A percentile compares a stretch with the other conserved stretches of the same genome.
phyloP scores from a whole-genome alignment of 176 grass and related monocot genomes.

The Eremochloa ophiuroides region DNA sequence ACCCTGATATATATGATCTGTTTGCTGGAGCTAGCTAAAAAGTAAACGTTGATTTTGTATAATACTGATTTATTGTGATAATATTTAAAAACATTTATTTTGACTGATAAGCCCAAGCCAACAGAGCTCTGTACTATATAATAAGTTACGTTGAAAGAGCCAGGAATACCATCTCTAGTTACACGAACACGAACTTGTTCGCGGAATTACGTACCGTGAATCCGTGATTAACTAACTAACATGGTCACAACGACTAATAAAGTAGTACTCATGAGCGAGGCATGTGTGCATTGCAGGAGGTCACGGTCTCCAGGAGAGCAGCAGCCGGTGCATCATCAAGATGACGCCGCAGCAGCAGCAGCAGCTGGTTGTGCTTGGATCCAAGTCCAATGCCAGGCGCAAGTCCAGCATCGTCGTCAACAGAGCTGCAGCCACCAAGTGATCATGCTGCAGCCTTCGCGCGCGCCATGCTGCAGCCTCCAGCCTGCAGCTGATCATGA shows the following conservation, averaged over 20 bases:
- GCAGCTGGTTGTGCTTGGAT: conserved; percentile 21
- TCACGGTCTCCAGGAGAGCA: conserved; percentile 22
- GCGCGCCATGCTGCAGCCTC: background rate
- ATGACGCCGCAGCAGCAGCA: background rate
- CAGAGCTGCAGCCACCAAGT: background rate
- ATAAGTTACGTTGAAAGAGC: no score
- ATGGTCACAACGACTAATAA: background rate
- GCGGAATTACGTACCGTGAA: no score
- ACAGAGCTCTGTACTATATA: no score
- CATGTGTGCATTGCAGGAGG: background rate
- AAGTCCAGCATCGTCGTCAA: background rate
- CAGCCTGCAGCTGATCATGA: background rate
- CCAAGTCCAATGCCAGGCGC: background rate
- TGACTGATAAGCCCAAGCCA: no score
- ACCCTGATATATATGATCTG: no score
- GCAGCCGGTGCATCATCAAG: conserved; percentile 9
- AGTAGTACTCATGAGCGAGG: background rate
- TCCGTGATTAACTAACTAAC: background rate
- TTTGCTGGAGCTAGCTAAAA: no score
- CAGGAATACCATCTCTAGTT: no score
- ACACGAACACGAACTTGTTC: no score
- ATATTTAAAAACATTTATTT: no score
- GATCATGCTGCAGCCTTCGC: background rate
- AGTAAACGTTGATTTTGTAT: no score
- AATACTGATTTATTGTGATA: no score